phyloP scores from a whole-genome alignment of 2,329 filamentous ascomycete species.

The Mollisia scopiformis region DNA sequence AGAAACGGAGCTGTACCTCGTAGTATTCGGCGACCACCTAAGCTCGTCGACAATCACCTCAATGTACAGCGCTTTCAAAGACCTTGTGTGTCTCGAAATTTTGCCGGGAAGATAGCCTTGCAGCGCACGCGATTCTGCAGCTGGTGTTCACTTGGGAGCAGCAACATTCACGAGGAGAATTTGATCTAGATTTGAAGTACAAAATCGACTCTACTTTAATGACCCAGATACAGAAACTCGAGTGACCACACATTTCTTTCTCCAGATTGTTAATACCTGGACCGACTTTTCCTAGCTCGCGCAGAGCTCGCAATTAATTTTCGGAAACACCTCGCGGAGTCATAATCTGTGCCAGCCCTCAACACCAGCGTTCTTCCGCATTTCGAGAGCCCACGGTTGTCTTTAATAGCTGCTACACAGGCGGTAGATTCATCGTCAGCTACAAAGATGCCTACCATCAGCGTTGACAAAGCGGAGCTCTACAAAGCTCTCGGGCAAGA shows the following conservation, averaged over 20 bases:
- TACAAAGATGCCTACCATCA: slow-evolving; percentile 87
- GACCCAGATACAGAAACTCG: background rate
- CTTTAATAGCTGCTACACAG: slow-evolving; percentile 4
- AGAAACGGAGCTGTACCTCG: too few species aligned
- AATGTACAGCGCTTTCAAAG: too few species aligned
- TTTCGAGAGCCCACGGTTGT: background rate
- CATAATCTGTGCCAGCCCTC: slow-evolving; percentile 24
- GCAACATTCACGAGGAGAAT: too few species aligned
- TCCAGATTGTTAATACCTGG: background rate
- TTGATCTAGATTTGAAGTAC: background rate
- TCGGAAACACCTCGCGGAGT: slow-evolving; percentile 18
- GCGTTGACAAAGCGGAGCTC: slow-evolving; percentile 94
- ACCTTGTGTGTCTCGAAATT: too few species aligned
- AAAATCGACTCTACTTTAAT: too few species aligned
- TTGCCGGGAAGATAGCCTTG: too few species aligned
- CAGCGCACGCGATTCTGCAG: background rate
- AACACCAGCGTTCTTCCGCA: slow-evolving; percentile 5
- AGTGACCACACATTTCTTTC: background rate
- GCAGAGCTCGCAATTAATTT: slow-evolving; percentile 18
- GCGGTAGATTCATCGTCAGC: slow-evolving; percentile 12
- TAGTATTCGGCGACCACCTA: too few species aligned
- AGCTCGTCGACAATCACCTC: too few species aligned
- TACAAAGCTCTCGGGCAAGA: slow-evolving; percentile 90
- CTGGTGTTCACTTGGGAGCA: too few species aligned
- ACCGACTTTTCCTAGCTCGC: background rate